A percentile compares a stretch with the other conserved stretches of the same genome.
Evolutionary conservation across 495 filamentous ascomycete species (phyloP).

Genomic region (Talaromyces liani): DNA sequence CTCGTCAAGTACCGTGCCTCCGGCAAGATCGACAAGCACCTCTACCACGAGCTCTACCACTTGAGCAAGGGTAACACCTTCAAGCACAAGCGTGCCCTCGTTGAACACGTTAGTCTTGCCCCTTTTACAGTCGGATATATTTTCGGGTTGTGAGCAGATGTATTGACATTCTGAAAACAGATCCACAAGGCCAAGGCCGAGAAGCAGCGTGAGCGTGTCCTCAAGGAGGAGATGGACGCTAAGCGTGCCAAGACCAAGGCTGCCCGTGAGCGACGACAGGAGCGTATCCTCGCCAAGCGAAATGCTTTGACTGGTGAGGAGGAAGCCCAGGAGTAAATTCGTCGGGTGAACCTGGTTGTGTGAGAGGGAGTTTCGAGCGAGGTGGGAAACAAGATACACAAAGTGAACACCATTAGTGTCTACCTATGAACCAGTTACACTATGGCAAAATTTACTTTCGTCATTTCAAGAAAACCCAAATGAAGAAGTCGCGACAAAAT

Average conservation of each 20-base stretch:
- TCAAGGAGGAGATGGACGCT: constrained; percentile 99
- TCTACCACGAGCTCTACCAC: constrained; percentile 99
- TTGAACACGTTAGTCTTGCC: constrained; percentile 89
- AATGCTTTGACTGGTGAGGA: constrained; percentile 70
- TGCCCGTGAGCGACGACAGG: constrained; percentile 89
- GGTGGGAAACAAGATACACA: background rate
- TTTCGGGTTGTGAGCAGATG: constrained; percentile 17
- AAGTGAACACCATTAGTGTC: background rate
- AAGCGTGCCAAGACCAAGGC: constrained; percentile 99
- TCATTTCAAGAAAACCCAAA: constrained; percentile 1
- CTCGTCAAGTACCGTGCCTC: constrained; percentile 98
- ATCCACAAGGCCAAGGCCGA: constrained; percentile 99
- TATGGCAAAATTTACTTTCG: background rate
- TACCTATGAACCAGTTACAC: background rate
- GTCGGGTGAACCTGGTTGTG: background rate
- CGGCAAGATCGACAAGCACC: constrained; percentile 99
- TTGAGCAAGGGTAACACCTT: constrained; percentile 99
- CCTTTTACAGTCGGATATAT: background rate
- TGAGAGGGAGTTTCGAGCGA: background rate
- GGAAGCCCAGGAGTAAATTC: constrained; percentile 32
- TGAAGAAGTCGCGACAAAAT: constrained; percentile 3
- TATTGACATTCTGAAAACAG: constrained; percentile 40
- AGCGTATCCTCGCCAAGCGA: constrained; percentile 84
- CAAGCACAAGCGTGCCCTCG: constrained; percentile 99
- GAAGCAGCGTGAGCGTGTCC: constrained; percentile 83